Base-by-base conservation (phyloP, 495 filamentous ascomycete genomes). In the Penicillium odoratum region DNA sequence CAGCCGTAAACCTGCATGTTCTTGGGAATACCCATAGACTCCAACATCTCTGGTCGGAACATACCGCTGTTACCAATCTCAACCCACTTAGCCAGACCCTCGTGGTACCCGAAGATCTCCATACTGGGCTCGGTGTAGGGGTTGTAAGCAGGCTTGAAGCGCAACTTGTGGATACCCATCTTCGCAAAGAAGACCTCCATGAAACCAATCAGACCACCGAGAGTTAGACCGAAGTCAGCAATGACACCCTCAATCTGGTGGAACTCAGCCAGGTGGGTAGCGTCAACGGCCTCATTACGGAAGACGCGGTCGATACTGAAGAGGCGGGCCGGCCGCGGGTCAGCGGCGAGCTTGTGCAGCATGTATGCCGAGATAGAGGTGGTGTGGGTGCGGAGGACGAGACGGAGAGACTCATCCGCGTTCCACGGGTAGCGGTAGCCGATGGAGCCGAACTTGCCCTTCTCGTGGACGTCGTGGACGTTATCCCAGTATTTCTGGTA, bases 231-330 rank as follows among this genome's bases (percentile, higher is more conserved):
- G 65, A 93, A 97, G 71, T 98, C 94, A 11, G 94, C 94, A 79
- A 98, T 97, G 56, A 98, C 93, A 69, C 94, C 94, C 75, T 98
- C 94, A 46, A 97, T 87, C 71, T 98, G 94, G 77, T 98, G 94
- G 84, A 98, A 98, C 77, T 98, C 93, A 13, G 92, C 92, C 60
- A 98, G 77, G 79, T 98, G 94, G 8, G 94, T 97, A 18, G 92
- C 92, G 69, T 98, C 94, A 58, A 98, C 93, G 6, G 90, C 89
- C 76, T 98, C 94, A 72, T 94, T 93, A 63, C 91, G 83, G 85
- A 98, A 98, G 57, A 98, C 94, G 33, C 93, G 85, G 73, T 98
- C 94, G 74, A 98, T 98, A 57, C 89, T 93, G 82, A 98, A 98
- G 78, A 95, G 97, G 51, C 92, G 85, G 11, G 92, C 92, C 0